Base-by-base conservation (phyloP, 257 asterid species). In the Solanum chmielewskii region DNA sequence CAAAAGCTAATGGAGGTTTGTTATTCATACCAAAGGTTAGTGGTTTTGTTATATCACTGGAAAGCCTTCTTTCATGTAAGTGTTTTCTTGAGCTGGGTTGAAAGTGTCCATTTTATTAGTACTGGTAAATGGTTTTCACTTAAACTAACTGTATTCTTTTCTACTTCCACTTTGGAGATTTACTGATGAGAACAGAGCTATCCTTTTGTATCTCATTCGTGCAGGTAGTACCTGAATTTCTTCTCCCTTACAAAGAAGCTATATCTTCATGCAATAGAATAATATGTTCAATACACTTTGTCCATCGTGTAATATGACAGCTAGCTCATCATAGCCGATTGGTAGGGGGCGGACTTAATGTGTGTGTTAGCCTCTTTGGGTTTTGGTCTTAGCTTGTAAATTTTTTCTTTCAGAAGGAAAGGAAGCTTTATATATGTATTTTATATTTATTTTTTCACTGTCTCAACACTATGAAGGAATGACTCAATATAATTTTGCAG, bases 11-110 rank as follows among this genome's bases (percentile, higher is more conserved):
- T 68, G 91, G 88, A 86, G 94, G 91, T 90, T 86, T 89, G 59
- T 87, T 95, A 85, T 92, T 77, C 87, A 91, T 97, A 90, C 96
- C 97, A 70, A 93, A 95, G 98, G 99, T 94, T 88, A 87, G 88
- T 80, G 45, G 42, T 84, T 76, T 35, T 59, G 87, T 81, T 69
- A 29, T 49, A 81, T 49, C 66, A 29, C 29, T 29, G 69, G 85
- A 29, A 45, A 49, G 85, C 83, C 35, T 49, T 47, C 85, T 31
- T 18, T 80, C 11, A 12, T 29, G 29, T 29, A 3, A 10, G 29
- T 29, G 69, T 49, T 81, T 81, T 52, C 85, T 81, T 81, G 60
- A 76, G 59, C 60, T 76, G 60, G 33, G 23, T 76, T 42, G 60
- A 75, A 39, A 75, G 2, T 15, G 27, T 27, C 52, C 84, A 45